Conservation (phyloP, 2,329 filamentous ascomycete genomes). For the Phialocephala subalpina region DNA sequence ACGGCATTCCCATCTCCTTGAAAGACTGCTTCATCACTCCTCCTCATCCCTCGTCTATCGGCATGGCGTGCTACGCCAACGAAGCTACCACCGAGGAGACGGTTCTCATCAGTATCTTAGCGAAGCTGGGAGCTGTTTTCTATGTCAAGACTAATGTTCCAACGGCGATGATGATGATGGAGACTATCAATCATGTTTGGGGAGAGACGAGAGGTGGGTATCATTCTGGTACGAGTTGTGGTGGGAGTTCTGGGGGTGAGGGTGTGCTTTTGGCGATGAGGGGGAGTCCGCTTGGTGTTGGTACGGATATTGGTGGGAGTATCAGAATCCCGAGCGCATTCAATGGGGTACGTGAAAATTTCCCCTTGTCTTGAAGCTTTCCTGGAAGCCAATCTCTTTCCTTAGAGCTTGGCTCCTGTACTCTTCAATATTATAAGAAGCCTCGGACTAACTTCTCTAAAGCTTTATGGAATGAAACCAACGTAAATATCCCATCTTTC, state of each 20-base stretch:
- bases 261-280: constrained; percentile 41
- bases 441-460: too few species aligned
- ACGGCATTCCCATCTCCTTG: constrained; percentile 51
- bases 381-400: too few species aligned
- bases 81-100: constrained; percentile 42
- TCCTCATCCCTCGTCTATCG: constrained; percentile 46
- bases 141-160: constrained; percentile 51
- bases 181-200: constrained; percentile 52
- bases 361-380: too few species aligned
- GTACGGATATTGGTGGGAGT: constrained; percentile 47
- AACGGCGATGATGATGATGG: constrained; percentile 52
- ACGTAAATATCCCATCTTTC: constrained; percentile 31
- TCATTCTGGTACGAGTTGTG: constrained; percentile 39
- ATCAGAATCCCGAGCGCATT: constrained; percentile 49
- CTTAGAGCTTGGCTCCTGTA: too few species aligned
- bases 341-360: constrained; percentile 45
- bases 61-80: constrained; percentile 48
- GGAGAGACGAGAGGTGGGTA: constrained; percentile 47
- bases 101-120: constrained; percentile 48
- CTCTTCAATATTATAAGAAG: too few species aligned
- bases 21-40: constrained; percentile 50
- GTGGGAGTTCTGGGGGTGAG: constrained; percentile 42
- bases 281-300: constrained; percentile 41
- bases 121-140: constrained; percentile 50
- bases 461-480: constrained; percentile 51